A percentile compares a stretch with the other conserved stretches of the same genome.
phyloP scores from a whole-genome alignment of 805 yeast genomes.

The Teunomyces tritomae region DNA sequence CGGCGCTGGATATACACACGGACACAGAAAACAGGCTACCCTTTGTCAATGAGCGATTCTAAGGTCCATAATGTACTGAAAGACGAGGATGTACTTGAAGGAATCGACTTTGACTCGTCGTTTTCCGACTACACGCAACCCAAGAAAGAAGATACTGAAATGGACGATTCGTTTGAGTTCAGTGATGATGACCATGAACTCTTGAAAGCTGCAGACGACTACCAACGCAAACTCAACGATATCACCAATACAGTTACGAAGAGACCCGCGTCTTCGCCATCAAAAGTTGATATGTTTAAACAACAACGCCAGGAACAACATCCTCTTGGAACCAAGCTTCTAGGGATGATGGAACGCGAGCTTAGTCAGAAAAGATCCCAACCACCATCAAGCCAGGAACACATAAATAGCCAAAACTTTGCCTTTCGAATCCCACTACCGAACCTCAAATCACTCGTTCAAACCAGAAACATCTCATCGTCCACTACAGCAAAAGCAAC shows the following conservation, averaged over 20 bases:
- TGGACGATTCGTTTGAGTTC: constrained; percentile 9
- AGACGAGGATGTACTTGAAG: constrained; percentile 4
- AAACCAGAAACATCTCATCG: constrained; percentile 5
- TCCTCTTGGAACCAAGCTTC: neutral
- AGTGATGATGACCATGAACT: constrained; percentile 13
- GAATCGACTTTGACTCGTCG: constrained; percentile 9
- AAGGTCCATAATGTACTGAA: neutral
- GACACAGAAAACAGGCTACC: neutral
- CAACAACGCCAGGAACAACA: neutral
- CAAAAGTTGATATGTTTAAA: neutral
- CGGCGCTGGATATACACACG: constrained; percentile 2
- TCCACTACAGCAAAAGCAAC: constrained; percentile 8
- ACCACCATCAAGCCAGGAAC: neutral
- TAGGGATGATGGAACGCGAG: neutral
- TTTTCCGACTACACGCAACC: constrained; percentile 2
- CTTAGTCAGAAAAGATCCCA: neutral
- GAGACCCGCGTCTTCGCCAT: neutral
- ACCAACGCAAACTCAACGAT: neutral
- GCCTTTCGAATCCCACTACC: neutral
- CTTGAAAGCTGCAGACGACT: constrained; percentile 9
- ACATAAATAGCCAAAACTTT: neutral
- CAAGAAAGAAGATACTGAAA: neutral
- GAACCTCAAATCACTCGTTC: neutral
- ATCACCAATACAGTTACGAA: neutral
- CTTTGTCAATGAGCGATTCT: neutral